Conservation (phyloP, 345 rosid genomes). For the Gossypium anomalum region DNA sequence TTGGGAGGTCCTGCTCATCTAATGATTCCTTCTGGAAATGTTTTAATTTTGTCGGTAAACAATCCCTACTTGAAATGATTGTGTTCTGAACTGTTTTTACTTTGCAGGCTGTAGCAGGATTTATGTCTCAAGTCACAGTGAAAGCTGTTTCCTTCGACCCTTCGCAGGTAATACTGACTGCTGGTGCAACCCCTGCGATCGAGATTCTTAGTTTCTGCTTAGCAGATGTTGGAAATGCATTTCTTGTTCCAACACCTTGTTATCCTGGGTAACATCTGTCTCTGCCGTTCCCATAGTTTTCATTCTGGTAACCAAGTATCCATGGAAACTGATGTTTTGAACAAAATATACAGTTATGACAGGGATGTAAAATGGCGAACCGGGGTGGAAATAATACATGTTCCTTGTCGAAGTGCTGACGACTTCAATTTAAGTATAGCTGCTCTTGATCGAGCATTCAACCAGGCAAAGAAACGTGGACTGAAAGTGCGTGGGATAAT, state of each 20-base stretch:
- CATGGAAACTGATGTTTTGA: constrained; percentile 21
- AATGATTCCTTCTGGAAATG: background rate
- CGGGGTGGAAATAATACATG: constrained; percentile 82
- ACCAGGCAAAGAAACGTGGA: constrained; percentile 89
- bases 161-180: constrained; percentile 53
- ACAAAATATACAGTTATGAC: constrained; percentile 53
- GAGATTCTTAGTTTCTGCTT: constrained; percentile 84
- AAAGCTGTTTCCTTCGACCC: constrained; percentile 60
- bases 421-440: constrained; percentile 59
- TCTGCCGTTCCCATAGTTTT: background rate
- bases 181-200: constrained; percentile 70
- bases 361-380: constrained; percentile 83
- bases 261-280: constrained; percentile 49
- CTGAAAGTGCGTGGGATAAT: constrained; percentile 69
- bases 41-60: background rate
- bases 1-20: background rate
- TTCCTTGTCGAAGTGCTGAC: constrained; percentile 83
- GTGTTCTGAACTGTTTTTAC: constrained; percentile 12
- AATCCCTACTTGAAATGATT: background rate
- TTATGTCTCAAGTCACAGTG: constrained; percentile 58
- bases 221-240: constrained; percentile 93
- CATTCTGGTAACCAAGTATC: background rate
- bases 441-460: constrained; percentile 75
- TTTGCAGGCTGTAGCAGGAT: constrained; percentile 67
- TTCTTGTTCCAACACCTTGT: constrained; percentile 87